These are phyloP conservation scores for Odonthalia washingtoniensis DNA, from an alignment of 31 red algal species.

Conservation along the genomic window DNA sequence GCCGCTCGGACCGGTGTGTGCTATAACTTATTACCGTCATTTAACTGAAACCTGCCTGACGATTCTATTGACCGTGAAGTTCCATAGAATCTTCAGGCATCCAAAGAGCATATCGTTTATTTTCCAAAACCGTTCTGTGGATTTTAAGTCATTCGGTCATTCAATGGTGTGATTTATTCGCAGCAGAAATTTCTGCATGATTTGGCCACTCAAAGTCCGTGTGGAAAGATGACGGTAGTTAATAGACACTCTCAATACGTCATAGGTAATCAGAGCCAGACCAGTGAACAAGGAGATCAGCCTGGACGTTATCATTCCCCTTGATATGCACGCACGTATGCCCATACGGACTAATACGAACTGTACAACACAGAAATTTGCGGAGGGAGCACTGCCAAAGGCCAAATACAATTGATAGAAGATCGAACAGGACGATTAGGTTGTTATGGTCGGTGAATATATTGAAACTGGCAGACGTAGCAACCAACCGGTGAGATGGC, in stretches of 20 bases:
- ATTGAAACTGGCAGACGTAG: slow-evolving; percentile 1
- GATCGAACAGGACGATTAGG: slow-evolving; percentile 37
- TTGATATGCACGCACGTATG: background rate
- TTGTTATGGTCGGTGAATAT: slow-evolving; percentile 31
- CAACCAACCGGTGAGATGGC: background rate
- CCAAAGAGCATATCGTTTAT: background rate
- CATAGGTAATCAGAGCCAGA: background rate
- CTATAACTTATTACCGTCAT: background rate
- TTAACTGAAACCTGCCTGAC: too few species aligned
- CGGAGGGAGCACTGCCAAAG: background rate
- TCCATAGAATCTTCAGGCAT: background rate
- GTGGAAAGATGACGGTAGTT: background rate
- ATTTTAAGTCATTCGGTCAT: background rate
- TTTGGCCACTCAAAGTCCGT: background rate
- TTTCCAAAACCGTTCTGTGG: background rate
- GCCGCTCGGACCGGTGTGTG: background rate
- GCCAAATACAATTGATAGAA: background rate
- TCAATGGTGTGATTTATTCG: background rate
- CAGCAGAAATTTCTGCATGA: background rate
- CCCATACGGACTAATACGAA: background rate
- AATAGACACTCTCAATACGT: background rate
- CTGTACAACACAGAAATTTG: background rate
- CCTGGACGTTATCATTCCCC: slow-evolving; percentile 1
- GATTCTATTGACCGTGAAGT: too few species aligned
- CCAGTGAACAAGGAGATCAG: slow-evolving; percentile 5